phyloP scores from a whole-genome alignment of 2,329 filamentous ascomycete species.

The Phialocephala subalpina region DNA sequence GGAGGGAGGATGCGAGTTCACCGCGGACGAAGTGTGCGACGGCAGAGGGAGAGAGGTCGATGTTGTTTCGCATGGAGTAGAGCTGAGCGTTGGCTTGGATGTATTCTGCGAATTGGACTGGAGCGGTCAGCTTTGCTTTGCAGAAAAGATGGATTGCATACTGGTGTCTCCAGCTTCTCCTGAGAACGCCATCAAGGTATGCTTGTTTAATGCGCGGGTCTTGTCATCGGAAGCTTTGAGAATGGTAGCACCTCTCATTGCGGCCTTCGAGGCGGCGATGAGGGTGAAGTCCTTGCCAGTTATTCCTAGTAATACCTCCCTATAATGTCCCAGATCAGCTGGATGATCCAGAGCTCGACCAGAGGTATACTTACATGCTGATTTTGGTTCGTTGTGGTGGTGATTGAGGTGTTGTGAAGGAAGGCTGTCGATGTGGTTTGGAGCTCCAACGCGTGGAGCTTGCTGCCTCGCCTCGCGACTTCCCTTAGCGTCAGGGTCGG shows the following conservation, averaged over 20 bases:
- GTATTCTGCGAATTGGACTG: conserved; percentile 99
- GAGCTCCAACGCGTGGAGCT: conserved; percentile 42
- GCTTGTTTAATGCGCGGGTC: conserved; percentile 89
- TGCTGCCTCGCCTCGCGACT: conserved; percentile 34
- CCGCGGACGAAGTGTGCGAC: conserved; percentile 93
- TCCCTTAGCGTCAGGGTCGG: not conserved
- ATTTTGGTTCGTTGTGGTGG: conserved; percentile 32
- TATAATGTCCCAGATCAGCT: conserved; percentile 48
- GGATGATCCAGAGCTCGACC: conserved; percentile 9
- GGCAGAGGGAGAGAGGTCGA: conserved; percentile 87
- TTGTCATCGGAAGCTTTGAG: conserved; percentile 97
- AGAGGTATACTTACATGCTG: conserved; percentile 37
- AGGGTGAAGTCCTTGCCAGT: conserved; percentile 99
- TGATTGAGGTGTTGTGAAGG: conserved; percentile 26
- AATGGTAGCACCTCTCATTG: conserved; percentile 96
- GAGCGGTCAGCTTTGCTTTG: conserved; percentile 24
- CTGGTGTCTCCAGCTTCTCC: conserved; percentile 96
- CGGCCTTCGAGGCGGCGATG: conserved; percentile 96
- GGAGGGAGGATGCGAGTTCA: conserved; percentile 89
- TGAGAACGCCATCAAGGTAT: conserved; percentile 93
- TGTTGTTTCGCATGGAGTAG: conserved; percentile 98
- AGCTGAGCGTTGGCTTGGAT: conserved; percentile 98
- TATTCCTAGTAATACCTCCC: conserved; percentile 98
- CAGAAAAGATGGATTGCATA: conserved; percentile 49
- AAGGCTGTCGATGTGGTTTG: conserved; percentile 13